phyloP scores from a whole-genome alignment of 2,329 filamentous ascomycete species.

The Phaeosphaeriaceae sp. region DNA sequence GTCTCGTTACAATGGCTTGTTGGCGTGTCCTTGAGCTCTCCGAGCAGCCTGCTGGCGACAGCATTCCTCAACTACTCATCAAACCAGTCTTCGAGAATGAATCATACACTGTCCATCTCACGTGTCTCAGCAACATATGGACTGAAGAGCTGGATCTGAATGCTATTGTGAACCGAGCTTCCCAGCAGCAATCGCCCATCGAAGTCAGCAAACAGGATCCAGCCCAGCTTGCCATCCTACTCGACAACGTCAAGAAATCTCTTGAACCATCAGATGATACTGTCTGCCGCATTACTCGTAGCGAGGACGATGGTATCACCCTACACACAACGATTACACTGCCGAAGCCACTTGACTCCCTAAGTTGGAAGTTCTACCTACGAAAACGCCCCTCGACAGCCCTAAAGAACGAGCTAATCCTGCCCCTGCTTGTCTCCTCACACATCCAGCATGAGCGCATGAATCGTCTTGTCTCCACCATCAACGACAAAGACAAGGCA shows the following conservation, averaged over 20 bases:
- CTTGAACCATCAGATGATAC: slow-evolving; percentile 49
- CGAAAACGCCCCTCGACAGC: slow-evolving; percentile 48
- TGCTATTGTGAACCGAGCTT: slow-evolving; percentile 69
- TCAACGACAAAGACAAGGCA: slow-evolving; percentile 66
- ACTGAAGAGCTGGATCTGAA: slow-evolving; percentile 67
- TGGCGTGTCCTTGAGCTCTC: slow-evolving; percentile 43
- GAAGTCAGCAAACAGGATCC: slow-evolving; percentile 71
- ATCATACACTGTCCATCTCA: slow-evolving; percentile 71
- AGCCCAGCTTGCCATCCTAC: slow-evolving; percentile 71
- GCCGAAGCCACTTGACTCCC: slow-evolving; percentile 66
- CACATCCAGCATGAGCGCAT: slow-evolving; percentile 57
- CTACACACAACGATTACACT: slow-evolving; percentile 67
- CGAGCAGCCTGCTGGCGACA: slow-evolving; percentile 25
- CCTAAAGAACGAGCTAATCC: slow-evolving; percentile 59
- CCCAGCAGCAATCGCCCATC: slow-evolving; percentile 71
- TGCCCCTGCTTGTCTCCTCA: slow-evolving; percentile 60
- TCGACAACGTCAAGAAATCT: slow-evolving; percentile 66
- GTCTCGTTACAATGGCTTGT: slow-evolving; percentile 33
- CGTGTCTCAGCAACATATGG: slow-evolving; percentile 79
- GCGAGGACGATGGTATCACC: slow-evolving; percentile 47
- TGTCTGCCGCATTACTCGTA: slow-evolving; percentile 41
- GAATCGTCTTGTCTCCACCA: slow-evolving; percentile 55
- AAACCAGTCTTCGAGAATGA: slow-evolving; percentile 63
- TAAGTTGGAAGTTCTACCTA: slow-evolving; percentile 72
- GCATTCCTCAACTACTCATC: slow-evolving; percentile 67